phyloP scores from a whole-genome alignment of 2,329 filamentous ascomycete genomes.

The Penicillium vulpinum region DNA sequence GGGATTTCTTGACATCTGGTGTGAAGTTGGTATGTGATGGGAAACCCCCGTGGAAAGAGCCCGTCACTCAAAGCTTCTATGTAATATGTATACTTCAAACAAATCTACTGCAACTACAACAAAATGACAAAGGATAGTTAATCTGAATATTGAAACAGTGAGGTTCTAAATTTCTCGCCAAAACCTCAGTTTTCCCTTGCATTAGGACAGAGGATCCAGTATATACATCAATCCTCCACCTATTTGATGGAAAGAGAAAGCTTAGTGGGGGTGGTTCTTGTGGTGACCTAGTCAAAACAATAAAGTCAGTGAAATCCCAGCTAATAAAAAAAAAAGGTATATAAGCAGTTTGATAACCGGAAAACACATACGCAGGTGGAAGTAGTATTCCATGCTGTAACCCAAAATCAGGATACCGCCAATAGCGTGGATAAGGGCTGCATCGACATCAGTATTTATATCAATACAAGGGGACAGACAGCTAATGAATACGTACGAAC shows the following conservation, averaged over 20 bases:
- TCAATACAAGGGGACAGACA: not conserved
- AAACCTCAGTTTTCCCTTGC: conserved; percentile 33
- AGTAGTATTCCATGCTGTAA: conserved; percentile 99
- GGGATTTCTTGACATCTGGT: not conserved
- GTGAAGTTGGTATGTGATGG: not conserved
- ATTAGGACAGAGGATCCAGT: conserved; percentile 36
- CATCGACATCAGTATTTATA: conserved; percentile 18
- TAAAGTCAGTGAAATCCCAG: conserved; percentile 4
- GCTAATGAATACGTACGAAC: conserved; percentile 69
- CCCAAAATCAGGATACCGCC: conserved; percentile 75
- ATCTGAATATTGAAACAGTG: conserved; percentile 22
- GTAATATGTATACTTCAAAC: not conserved
- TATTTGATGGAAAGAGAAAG: conserved; percentile 18
- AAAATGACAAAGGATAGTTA: not conserved
- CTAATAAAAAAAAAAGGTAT: not conserved
- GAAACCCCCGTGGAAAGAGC: not conserved
- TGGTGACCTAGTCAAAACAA: conserved; percentile 72
- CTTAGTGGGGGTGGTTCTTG: conserved; percentile 99
- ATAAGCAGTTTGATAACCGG: not conserved
- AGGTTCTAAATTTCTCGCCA: conserved; percentile 22
- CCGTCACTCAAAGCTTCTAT: not conserved
- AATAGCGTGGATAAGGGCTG: conserved; percentile 87
- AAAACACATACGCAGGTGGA: conserved; percentile 84
- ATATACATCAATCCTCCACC: conserved; percentile 43
- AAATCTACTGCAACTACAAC: conserved; percentile 12